These are phyloP conservation scores for Fusarium sp. DNA, from an alignment of 2,329 filamentous ascomycete genomes.

Conservation along the genomic window DNA sequence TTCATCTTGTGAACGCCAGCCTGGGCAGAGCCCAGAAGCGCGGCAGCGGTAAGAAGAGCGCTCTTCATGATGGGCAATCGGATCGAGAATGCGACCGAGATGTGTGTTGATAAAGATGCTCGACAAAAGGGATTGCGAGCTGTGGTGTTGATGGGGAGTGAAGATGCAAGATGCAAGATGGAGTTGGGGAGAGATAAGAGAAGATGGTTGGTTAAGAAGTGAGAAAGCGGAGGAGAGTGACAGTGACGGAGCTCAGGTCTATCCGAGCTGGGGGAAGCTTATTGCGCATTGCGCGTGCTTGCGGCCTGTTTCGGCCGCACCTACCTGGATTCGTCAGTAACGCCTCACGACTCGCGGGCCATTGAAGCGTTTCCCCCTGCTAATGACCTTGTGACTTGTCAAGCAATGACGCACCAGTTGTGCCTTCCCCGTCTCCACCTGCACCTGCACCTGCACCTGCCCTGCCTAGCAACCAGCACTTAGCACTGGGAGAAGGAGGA, in stretches of 20 bases:
- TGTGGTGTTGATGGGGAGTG: constrained; percentile 35
- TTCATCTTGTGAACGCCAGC: constrained; percentile 96
- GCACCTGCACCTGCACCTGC: constrained; percentile 45
- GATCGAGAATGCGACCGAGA: constrained; percentile 27
- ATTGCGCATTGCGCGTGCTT: constrained; percentile 47
- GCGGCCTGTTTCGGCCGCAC: constrained; percentile 44
- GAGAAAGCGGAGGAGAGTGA: constrained; percentile 40
- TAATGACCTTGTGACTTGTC: constrained; percentile 45
- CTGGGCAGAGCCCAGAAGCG: constrained; percentile 84
- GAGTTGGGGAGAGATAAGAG: constrained; percentile 44
- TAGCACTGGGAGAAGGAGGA: background rate
- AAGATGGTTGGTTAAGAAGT: constrained; percentile 39
- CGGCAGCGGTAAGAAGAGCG: constrained; percentile 80
- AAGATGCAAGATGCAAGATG: constrained; percentile 38
- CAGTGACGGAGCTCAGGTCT: constrained; percentile 42
- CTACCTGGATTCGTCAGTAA: constrained; percentile 42
- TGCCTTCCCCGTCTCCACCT: constrained; percentile 40
- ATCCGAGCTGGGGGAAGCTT: constrained; percentile 38
- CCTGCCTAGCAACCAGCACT: constrained; percentile 45
- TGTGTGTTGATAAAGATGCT: constrained; percentile 4
- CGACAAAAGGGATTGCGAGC: constrained; percentile 22
- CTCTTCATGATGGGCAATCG: constrained; percentile 80
- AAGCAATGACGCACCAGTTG: constrained; percentile 47
- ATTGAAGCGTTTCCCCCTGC: constrained; percentile 32
- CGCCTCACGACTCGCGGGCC: constrained; percentile 28